Evolutionary conservation across 768 basidiomycete genomes (phyloP), one percentile per base, ranked within the genome.

Genomic region (Lyophyllum decastes): DNA sequence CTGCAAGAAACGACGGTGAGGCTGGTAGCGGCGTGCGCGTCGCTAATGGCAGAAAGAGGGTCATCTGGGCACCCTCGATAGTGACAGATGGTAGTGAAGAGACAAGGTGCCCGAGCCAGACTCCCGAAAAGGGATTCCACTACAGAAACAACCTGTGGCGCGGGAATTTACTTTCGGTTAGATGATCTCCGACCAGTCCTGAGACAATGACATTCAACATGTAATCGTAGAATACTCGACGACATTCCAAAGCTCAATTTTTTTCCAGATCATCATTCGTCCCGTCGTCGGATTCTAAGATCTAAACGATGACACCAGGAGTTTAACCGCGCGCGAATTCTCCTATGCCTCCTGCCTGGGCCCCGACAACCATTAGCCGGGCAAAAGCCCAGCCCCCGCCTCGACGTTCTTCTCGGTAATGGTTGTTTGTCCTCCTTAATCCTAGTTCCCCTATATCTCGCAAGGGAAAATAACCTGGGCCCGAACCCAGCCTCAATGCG

Each of bases 21-120:
- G 73, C 34, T 25, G 87, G 83, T 2, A 78, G 68, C 4, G 77
- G 72, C 46, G 79, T 72, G 44, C 74, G 63, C 38, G 73, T 71
- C 66, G 82, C 79, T 68, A 90, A 76, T 53, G 88, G 86, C 45
- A 89, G 74, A 61, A 83, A 84, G 61, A 86, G 64, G 27, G 88
- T 90, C 88, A 89, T 89, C 55, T 54, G 57, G 43, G 54, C 53
- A 49, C 50, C 41, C 40, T 47, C 11, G 40, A 47, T 52, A 54
- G 59, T 26, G 61, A 43, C 51, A 52, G 59, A 59, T 61, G 63
- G 61, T 51, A 33, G 64, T 57, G 54, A 54, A 57, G 54, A 54
- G 51, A 52, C 59, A 62, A 59, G 55, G 19, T 38, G 51, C 52
- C 54, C 52, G 40, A 57, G 45, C 49, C 43, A 47, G 22, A 12